These are phyloP conservation scores for Diaporthe caulivora DNA, from an alignment of 2,329 filamentous ascomycete species.

Conservation along the genomic window DNA sequence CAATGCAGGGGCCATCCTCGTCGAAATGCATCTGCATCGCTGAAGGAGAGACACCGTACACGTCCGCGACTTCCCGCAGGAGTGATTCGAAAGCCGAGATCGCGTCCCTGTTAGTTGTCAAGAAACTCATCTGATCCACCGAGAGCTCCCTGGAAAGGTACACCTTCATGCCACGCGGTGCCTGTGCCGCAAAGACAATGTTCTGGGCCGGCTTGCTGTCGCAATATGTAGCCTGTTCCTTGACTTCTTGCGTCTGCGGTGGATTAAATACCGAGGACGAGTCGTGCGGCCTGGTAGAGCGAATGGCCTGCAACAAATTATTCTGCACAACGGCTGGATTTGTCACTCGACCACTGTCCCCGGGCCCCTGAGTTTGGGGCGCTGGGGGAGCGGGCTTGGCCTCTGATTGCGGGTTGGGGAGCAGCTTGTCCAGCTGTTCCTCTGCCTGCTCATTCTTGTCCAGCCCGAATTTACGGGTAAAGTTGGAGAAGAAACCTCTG, in stretches of 20 bases:
- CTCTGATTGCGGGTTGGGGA: conserved; percentile 45
- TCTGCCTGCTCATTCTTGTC: conserved; percentile 62
- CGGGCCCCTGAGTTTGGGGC: conserved; percentile 36
- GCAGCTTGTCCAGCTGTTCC: conserved; percentile 57
- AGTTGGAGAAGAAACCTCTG: conserved; percentile 74
- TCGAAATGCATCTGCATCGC: conserved; percentile 92
- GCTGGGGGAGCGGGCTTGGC: conserved; percentile 33
- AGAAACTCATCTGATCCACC: conserved; percentile 65
- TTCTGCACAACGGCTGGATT: conserved; percentile 73
- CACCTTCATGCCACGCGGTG: conserved; percentile 79
- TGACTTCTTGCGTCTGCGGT: conserved; percentile 78
- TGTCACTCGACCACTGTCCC: conserved; percentile 67
- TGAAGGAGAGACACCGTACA: conserved; percentile 78
- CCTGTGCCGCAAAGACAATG: conserved; percentile 77
- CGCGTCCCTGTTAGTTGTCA: conserved; percentile 69
- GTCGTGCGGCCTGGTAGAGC: conserved; percentile 81
- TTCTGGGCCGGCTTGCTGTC: conserved; percentile 82
- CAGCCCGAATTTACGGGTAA: conserved; percentile 77
- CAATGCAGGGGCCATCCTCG: conserved; percentile 82
- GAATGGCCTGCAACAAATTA: conserved; percentile 82
- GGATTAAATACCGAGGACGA: conserved; percentile 79
- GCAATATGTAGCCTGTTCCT: conserved; percentile 88
- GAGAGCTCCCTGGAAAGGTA: conserved; percentile 73
- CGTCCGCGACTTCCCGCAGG: conserved; percentile 75
- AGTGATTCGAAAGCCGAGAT: conserved; percentile 79